These are phyloP conservation scores for Sporothrix pseudoabietina DNA, from an alignment of 2,329 filamentous ascomycete genomes.

Conservation along the genomic window DNA sequence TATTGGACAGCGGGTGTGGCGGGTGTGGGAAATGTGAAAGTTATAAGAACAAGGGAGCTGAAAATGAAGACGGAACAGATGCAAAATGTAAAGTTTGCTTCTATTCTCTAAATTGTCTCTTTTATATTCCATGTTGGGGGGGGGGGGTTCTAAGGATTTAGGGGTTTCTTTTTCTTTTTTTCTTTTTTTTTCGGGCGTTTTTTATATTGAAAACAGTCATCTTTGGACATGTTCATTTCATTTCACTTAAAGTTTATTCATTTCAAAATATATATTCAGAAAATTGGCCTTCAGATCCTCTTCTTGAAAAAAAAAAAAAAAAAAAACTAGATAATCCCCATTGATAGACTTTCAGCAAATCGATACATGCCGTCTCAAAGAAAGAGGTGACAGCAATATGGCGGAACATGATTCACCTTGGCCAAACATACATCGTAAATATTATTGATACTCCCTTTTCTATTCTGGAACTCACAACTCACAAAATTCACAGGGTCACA, in stretches of 20 bases:
- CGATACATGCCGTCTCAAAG: no score
- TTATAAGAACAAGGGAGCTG: neutral
- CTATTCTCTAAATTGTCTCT: neutral
- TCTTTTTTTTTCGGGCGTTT: neutral
- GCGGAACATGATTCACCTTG: neutral
- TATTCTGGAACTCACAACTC: neutral
- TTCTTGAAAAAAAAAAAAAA: neutral
- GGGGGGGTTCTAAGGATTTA: no score
- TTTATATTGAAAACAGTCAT: no score
- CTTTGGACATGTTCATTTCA: neutral
- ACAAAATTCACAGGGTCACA: neutral
- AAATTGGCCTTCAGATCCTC: no score
- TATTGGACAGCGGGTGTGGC: neutral
- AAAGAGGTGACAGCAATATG: neutral
- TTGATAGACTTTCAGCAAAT: no score
- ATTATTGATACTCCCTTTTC: neutral
- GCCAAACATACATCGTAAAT: neutral
- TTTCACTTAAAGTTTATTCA: no score
- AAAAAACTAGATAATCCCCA: no score
- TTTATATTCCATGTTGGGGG: no score
- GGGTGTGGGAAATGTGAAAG: neutral
- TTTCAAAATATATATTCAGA: no score
- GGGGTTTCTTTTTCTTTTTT: no score
- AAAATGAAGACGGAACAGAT: no score
- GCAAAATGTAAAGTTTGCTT: no score